Percentiles rank a stretch among this genome's conserved stretches.
Conservation (phyloP, 257 asterid species). For the Nicotiana noctiflora region DNA sequence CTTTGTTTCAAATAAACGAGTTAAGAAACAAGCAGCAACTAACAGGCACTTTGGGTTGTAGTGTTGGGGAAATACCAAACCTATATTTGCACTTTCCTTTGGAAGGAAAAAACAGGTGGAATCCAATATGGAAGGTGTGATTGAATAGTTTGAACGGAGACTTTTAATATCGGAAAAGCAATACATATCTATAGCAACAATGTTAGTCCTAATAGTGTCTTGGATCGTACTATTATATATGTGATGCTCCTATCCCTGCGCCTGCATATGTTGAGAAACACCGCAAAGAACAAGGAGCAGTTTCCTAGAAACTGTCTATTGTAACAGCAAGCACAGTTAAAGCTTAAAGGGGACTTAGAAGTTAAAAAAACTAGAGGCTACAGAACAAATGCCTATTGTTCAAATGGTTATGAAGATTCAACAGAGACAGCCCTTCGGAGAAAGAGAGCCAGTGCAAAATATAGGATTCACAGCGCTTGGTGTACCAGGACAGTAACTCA, state of each 20-base stretch:
- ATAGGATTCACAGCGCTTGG: not conserved
- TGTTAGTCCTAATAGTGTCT: not conserved
- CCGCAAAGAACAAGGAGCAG: not conserved
- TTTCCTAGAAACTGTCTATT: not conserved
- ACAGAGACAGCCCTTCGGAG: not conserved
- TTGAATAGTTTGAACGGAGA: not conserved
- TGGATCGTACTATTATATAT: not conserved
- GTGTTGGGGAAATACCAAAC: not conserved
- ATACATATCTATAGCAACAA: not conserved
- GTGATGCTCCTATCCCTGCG: not conserved
- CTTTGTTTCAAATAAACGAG: not conserved
- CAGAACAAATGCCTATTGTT: not conserved
- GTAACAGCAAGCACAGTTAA: not conserved
- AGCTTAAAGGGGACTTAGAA: not conserved
- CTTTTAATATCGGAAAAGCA: not conserved
- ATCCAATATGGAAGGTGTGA: not conserved
- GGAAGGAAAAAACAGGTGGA: not conserved
- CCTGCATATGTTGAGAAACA: not conserved
- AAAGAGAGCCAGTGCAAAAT: not conserved
- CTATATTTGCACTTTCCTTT: not conserved
- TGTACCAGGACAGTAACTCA: not conserved
- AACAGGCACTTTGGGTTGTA: not conserved
- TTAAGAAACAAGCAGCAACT: not conserved
- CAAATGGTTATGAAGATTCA: not conserved
- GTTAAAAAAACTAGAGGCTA: not conserved